Conservation (phyloP, 805 yeast species). For the Kodamaea hsintzibuensis region DNA sequence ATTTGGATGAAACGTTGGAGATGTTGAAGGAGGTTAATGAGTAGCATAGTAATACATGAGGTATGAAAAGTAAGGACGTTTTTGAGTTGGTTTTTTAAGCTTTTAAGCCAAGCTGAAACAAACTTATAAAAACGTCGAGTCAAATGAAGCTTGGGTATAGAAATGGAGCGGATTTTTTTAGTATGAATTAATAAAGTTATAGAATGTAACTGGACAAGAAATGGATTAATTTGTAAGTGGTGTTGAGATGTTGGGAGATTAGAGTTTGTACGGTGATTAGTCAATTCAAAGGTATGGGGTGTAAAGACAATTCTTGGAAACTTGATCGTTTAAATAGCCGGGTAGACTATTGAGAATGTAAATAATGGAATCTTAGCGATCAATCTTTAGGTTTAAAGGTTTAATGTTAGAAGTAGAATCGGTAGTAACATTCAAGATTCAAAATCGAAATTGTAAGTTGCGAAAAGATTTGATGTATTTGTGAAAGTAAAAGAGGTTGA, state of each 20-base stretch:
- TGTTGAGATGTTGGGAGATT: not conserved
- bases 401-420: too few species aligned
- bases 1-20: constrained; percentile 37
- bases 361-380: not conserved
- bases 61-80: too few species aligned
- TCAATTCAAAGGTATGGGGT: not conserved
- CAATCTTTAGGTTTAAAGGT: too few species aligned
- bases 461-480: too few species aligned
- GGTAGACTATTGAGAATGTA: not conserved
- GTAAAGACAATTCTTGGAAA: not conserved
- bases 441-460: too few species aligned
- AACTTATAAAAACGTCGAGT: too few species aligned
- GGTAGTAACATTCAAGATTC: too few species aligned
- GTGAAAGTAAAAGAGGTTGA: too few species aligned
- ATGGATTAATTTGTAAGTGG: too few species aligned
- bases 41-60: not conserved
- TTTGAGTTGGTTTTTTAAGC: too few species aligned
- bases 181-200: not conserved
- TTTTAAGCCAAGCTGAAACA: too few species aligned
- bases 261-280: not conserved
- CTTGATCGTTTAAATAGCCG: not conserved
- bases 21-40: constrained; percentile 41
- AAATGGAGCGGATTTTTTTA: not conserved
- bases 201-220: not conserved
- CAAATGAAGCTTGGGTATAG: not conserved